These are phyloP conservation scores for Ustilago tritici DNA, from an alignment of 1,284 basidiomycete species.

Conservation along the genomic window DNA sequence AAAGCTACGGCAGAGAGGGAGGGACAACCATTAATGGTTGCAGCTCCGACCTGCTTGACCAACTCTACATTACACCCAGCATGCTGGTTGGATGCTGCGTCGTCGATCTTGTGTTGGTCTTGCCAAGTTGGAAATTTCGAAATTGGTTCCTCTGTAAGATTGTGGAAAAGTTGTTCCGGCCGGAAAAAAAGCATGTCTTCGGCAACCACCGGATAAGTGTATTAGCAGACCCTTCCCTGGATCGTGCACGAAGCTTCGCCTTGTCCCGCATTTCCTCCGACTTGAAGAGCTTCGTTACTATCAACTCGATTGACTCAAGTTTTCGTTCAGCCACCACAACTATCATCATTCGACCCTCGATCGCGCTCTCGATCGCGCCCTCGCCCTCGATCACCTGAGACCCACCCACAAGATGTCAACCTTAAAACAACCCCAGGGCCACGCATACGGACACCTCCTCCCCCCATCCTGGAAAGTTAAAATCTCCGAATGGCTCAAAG, in stretches of 20 bases:
- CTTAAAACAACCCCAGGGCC: constrained; percentile 2
- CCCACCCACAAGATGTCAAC: constrained; percentile 15
- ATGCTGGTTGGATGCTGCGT: neutral
- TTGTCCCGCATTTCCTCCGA: neutral
- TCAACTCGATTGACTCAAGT: neutral
- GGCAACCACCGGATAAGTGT: constrained; percentile 19
- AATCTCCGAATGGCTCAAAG: constrained; percentile 85
- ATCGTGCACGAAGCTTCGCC: neutral
- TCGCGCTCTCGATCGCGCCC: neutral
- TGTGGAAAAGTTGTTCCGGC: constrained; percentile 9
- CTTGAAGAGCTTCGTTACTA: neutral
- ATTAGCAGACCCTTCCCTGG: constrained; percentile 8
- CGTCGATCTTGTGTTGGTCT: constrained; percentile 16
- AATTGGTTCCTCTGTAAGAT: constrained; percentile 8
- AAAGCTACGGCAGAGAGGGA: neutral
- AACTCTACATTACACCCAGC: constrained; percentile 21
- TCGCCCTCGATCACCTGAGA: neutral
- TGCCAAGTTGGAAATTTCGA: constrained; percentile 7
- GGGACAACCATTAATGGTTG: neutral
- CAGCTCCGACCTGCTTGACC: constrained; percentile 32
- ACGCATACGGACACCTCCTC: constrained; percentile 55
- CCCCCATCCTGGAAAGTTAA: constrained; percentile 74
- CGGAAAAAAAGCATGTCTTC: constrained; percentile 2
- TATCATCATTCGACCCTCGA: neutral
- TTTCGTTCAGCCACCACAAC: neutral